Conservation (phyloP, 1,284 basidiomycete species). For the Erythrobasidium hasegawianum region DNA sequence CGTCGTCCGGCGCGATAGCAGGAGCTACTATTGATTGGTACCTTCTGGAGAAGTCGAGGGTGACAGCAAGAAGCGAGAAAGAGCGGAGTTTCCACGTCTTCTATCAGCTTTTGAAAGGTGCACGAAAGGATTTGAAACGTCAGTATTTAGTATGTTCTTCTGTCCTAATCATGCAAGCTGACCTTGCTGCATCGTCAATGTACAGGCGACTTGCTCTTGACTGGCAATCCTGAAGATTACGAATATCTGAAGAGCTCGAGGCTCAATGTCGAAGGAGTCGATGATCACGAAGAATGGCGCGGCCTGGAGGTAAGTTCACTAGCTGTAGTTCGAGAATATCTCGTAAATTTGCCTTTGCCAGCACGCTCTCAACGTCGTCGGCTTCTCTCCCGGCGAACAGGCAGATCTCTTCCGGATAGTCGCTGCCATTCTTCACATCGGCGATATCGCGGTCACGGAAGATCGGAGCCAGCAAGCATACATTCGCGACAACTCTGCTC, state of each 20-base stretch:
- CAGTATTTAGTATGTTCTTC: no score
- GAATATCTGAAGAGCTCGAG: conserved; percentile 87
- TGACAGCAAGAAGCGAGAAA: conserved; percentile 78
- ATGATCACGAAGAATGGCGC: conserved; percentile 86
- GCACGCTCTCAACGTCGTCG: conserved; percentile 78
- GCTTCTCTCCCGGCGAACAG: conserved; percentile 79
- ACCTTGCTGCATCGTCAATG: conserved; percentile 52
- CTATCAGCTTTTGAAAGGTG: conserved; percentile 69
- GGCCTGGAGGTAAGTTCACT: conserved; percentile 61
- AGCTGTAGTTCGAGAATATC: background rate
- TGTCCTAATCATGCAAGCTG: no score
- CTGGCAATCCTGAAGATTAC: conserved; percentile 74
- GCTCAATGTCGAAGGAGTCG: conserved; percentile 87
- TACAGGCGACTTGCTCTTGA: conserved; percentile 63
- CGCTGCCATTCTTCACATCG: conserved; percentile 90
- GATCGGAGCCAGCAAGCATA: conserved; percentile 83
- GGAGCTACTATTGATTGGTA: conserved; percentile 99
- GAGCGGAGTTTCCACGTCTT: conserved; percentile 97
- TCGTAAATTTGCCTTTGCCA: conserved; percentile 44
- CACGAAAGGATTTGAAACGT: conserved; percentile 46
- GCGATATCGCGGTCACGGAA: conserved; percentile 80
- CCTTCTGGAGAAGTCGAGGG: conserved; percentile 92
- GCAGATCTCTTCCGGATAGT: conserved; percentile 90
- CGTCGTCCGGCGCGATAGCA: conserved; percentile 87
- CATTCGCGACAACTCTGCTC: conserved; percentile 54